A percentile compares a stretch with the other conserved stretches of the same genome.
Evolutionary conservation across 345 rosid species (phyloP).

Genomic region (Corchorus capsularis): DNA sequence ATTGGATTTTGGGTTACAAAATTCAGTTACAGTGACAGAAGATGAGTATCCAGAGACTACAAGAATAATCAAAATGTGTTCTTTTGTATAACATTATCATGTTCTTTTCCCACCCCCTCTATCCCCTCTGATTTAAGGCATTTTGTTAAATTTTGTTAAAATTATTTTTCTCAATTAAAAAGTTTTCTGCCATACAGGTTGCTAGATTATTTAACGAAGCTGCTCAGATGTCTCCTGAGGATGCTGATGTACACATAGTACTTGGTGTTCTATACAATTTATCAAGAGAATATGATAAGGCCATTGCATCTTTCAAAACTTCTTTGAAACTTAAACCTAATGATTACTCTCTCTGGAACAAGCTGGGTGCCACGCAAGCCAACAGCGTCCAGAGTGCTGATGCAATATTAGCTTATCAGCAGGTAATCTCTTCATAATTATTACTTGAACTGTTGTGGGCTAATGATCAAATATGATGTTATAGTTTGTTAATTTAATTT

Average conservation of each 20-base stretch:
- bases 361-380: constrained; percentile 98
- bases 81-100: neutral
- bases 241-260: constrained; percentile 94
- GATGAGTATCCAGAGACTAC: neutral
- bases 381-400: constrained; percentile 98
- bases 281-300: constrained; percentile 91
- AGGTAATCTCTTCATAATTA: constrained; percentile 40
- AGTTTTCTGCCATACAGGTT: constrained; percentile 47
- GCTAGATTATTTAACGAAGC: constrained; percentile 85
- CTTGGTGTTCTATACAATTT: constrained; percentile 92
- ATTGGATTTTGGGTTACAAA: neutral
- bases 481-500: neutral
- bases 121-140: neutral
- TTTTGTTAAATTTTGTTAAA: neutral
- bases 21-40: neutral
- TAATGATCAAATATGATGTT: neutral
- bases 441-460: neutral
- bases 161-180: constrained; percentile 8
- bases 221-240: constrained; percentile 90
- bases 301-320: constrained; percentile 74
- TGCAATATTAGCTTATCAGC: constrained; percentile 97
- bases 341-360: constrained; percentile 99
- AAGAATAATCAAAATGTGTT: neutral
- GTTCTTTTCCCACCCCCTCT: neutral
- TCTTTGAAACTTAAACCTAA: constrained; percentile 90